Evolutionary conservation across 2,329 filamentous ascomycete species (phyloP).

Genomic region (Neurospora crassa): DNA sequence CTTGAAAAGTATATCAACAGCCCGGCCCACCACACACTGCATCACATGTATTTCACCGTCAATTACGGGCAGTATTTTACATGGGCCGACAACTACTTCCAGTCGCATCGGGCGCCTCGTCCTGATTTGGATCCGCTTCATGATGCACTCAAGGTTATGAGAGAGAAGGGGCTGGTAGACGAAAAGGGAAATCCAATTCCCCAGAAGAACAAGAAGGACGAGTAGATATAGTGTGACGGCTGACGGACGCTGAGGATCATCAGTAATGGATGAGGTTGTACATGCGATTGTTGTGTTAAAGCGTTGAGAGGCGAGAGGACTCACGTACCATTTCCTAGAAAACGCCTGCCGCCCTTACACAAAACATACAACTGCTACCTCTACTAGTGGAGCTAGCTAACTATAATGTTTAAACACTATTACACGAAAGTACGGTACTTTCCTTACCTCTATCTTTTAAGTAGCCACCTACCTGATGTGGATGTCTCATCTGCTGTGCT

Average conservation of each 20-base stretch:
- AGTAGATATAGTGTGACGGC: conserved; percentile 7
- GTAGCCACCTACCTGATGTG: neutral
- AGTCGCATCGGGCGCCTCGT: conserved; percentile 33
- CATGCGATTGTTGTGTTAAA: neutral
- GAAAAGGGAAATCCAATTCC: conserved; percentile 31
- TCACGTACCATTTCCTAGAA: neutral
- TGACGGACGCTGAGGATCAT: neutral
- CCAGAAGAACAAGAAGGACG: conserved; percentile 21
- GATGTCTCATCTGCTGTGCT: neutral
- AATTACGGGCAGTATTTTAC: conserved; percentile 42
- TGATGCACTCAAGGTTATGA: conserved; percentile 34
- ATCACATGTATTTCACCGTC: conserved; percentile 40
- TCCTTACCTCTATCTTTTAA: neutral
- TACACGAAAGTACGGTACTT: neutral
- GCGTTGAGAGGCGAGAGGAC: neutral
- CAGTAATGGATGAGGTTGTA: neutral
- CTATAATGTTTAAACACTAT: neutral
- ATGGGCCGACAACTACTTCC: conserved; percentile 35
- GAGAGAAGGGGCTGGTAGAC: conserved; percentile 33
- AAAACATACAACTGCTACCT: neutral
- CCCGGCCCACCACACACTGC: conserved; percentile 37
- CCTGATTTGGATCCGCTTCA: conserved; percentile 34
- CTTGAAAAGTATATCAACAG: conserved; percentile 37
- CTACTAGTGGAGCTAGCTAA: neutral
- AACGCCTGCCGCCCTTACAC: neutral